Evolutionary conservation across 768 basidiomycete species (phyloP), one percentile per base, ranked within the genome.

Genomic region (Filobasidium floriforme): DNA sequence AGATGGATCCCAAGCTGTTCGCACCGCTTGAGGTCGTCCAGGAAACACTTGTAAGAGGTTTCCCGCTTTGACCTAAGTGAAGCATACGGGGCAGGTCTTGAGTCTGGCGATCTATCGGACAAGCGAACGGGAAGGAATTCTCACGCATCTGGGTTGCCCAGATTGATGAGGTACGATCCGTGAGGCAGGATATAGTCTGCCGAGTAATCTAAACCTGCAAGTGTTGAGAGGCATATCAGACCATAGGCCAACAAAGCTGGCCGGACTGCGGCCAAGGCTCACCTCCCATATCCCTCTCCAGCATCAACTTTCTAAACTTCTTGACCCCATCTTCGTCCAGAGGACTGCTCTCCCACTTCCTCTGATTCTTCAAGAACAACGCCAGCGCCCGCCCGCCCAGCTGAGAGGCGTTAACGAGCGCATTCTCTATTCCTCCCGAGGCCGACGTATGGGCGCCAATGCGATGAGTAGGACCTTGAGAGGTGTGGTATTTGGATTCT

Each of bases 371-470:
- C 46, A 91, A 77, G 72, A 92, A 92, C 10, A 92, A 80, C 0
- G 88, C 89, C 70, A 92, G 88, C 5, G 89, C 85, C 62, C 86
- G 88, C n/a, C 89, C 90, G 0, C 89, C 85, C 49, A 89, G 85
- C 22, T 81, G 79, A 18, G 86, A 84, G 18, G 90, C 89, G 66
- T 90, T 88, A 5, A 83, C 63, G 19, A 90, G 77, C 0, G 88
- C 78, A 63, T 89, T 88, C 73, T 89, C 88, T 0, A 90, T 84
- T 0, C 90, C 90, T 1, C 89, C 89, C 0, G 86, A 85, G 10
- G 88, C 83, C 15, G 89, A 90, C 26, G 91, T 88, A 72, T 93
- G 90, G 4, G 89, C 89, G 1, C 90, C 90, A 14, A 92, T 65
- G 28, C 49, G 37, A 41, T 68, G 67, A 1, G 67, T 65, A 6